These are phyloP conservation scores for Colletotrichum trifolii DNA, from an alignment of 2,329 filamentous ascomycete species.

Conservation along the genomic window DNA sequence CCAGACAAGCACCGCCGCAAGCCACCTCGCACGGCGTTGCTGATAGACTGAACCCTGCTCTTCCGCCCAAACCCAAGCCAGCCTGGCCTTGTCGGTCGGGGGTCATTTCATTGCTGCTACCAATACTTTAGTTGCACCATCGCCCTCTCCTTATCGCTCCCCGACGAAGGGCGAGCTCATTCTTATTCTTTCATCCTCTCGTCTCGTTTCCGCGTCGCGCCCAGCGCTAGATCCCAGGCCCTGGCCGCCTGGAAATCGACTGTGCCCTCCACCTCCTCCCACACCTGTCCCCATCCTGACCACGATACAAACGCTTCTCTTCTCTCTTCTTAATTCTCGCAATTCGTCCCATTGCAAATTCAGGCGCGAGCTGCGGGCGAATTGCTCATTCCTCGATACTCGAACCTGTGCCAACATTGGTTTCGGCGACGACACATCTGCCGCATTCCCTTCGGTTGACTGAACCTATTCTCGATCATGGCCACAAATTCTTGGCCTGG, in stretches of 20 bases:
- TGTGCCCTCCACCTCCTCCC: conserved; percentile 26
- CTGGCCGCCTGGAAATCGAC: conserved; percentile 32
- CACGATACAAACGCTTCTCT: conserved; percentile 32
- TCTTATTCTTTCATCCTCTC: conserved; percentile 3
- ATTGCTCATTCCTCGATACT: neutral
- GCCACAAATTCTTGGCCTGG: conserved; percentile 46
- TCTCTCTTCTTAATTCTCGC: conserved; percentile 11
- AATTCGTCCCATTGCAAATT: conserved; percentile 19
- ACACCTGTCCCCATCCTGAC: conserved; percentile 21
- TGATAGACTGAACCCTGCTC: conserved; percentile 30
- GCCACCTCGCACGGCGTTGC: conserved; percentile 22
- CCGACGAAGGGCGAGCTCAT: neutral
- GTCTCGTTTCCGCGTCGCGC: conserved; percentile 27
- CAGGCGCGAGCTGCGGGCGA: neutral
- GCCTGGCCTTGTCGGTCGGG: conserved; percentile 27
- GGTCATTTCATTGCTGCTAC: conserved; percentile 26
- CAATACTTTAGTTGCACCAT: conserved; percentile 27
- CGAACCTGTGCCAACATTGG: neutral
- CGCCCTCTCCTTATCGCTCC: conserved; percentile 19
- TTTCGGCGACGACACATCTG: neutral
- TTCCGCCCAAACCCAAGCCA: conserved; percentile 26
- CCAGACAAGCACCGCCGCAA: conserved; percentile 32
- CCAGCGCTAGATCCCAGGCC: conserved; percentile 35
- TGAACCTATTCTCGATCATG: conserved; percentile 30
- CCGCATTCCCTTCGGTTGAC: neutral